A percentile compares a stretch with the other conserved stretches of the same genome.
These are phyloP conservation scores for Penicillium janthinellum DNA, from an alignment of 2,329 filamentous ascomycete genomes.

Conservation along the genomic window DNA sequence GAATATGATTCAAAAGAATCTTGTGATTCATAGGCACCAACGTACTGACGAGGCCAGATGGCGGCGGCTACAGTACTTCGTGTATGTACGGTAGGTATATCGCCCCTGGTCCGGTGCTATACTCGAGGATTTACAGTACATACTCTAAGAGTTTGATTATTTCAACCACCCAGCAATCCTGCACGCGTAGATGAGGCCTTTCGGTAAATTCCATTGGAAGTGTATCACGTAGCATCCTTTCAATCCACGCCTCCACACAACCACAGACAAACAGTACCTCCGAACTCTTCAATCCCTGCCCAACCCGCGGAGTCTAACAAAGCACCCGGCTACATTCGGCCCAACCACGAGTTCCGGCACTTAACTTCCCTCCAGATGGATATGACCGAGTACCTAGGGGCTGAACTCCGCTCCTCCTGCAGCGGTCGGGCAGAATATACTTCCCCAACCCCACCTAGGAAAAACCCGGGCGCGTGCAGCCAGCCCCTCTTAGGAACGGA, in stretches of 20 bases:
- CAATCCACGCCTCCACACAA: neutral
- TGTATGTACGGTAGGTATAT: neutral
- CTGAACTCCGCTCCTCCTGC: neutral
- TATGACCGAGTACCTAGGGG: neutral
- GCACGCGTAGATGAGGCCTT: neutral
- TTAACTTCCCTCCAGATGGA: neutral
- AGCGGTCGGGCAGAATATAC: slow-evolving; percentile 8
- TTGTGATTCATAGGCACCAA: neutral
- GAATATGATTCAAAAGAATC: too few species aligned
- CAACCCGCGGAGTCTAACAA: neutral
- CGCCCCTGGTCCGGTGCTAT: neutral
- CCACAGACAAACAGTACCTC: neutral
- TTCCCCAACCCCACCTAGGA: slow-evolving; percentile 21
- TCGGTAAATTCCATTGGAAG: neutral
- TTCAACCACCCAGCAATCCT: neutral
- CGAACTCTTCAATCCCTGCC: neutral
- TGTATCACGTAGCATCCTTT: neutral
- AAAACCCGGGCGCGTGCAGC: slow-evolving; percentile 13
- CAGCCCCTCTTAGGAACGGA: neutral
- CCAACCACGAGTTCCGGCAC: slow-evolving; percentile 4
- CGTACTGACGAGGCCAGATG: neutral
- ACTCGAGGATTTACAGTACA: neutral
- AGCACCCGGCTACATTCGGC: slow-evolving; percentile 20
- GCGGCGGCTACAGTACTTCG: neutral
- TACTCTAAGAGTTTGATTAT: too few species aligned